Evolutionary conservation across 345 rosid genomes (phyloP), one percentile per base, ranked within the genome.

Genomic region (Syzygium grande): DNA sequence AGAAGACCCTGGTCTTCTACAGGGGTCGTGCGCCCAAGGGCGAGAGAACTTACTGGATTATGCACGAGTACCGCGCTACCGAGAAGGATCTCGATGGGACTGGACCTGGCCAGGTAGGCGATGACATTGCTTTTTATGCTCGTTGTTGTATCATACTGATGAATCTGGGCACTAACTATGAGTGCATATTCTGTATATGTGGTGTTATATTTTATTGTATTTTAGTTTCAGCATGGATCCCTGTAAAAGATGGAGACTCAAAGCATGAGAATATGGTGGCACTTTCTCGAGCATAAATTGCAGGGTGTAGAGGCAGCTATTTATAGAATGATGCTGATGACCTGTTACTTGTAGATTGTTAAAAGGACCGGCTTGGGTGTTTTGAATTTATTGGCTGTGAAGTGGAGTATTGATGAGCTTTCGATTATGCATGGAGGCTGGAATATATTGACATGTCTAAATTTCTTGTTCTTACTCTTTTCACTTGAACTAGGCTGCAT

Each of bases 11-110:
- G 87, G 99, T 97, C 79, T 97, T 97, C 90, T 90, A 96, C 89
- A 89, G 94, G 88, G 99, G 99, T 73, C 97, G 99, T n/a, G 99
- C 99, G 59, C 99, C 99, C 13, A 94, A 93, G 89, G 99, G 99
- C 3, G 93, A 95, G 87, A 95, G 99, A 12, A 96, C 98, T 22
- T 85, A 90, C 88, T 97, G 99, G 99, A 95, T 97, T 77, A 96
- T 97, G 98, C 99, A 97, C 58, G 99, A 97, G 94, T 97, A 96
- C 77, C 99, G 98, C 8, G 90, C 98, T 54, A 96, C 97, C 9
- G 87, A 90, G 43, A 91, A 94, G 89, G 97, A 95, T 54, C 96
- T 96, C 51, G 98, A 96, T 84, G 99, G 95, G 21, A 92, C 96
- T 54, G 95, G 91, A 55, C 97, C 97, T 55, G 97, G 98, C 68